phyloP scores from a whole-genome alignment of 2,329 filamentous ascomycete genomes.

The Ophiostoma sp. region DNA sequence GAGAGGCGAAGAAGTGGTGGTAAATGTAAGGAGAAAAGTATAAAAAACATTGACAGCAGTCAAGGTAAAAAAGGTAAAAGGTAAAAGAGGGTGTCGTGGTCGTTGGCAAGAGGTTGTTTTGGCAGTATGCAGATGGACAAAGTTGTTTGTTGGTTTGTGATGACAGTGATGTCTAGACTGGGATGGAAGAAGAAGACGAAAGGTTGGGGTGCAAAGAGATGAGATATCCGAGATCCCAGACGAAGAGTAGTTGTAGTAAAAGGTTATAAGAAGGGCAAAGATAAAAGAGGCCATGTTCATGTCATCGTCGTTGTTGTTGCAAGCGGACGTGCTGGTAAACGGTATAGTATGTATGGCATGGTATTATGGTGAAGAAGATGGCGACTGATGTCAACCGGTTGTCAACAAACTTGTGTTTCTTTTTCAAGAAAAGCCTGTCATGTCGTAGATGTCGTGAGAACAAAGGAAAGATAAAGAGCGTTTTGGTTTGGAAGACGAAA shows the following conservation, averaged over 20 bases:
- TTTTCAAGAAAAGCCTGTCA: background rate
- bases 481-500: too few relatives aligned
- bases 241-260: background rate
- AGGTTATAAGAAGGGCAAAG: background rate
- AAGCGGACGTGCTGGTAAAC: background rate
- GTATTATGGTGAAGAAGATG: too few relatives aligned
- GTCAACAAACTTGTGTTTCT: background rate
- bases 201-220: background rate
- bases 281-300: background rate
- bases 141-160: background rate
- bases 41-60: background rate
- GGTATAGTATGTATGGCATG: background rate
- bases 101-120: background rate
- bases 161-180: background rate
- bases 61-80: conserved; percentile 5
- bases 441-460: conserved; percentile 10
- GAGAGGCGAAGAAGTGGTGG: conserved; percentile 16
- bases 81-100: background rate
- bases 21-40: background rate
- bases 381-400: too few relatives aligned
- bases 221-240: background rate
- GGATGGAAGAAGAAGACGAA: background rate
- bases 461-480: background rate
- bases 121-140: too few relatives aligned
- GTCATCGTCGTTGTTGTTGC: background rate